Evolutionary conservation across 148 eudicot species (phyloP), one percentile per base, ranked within the genome.

Genomic region (Salicornia ramosissima): DNA sequence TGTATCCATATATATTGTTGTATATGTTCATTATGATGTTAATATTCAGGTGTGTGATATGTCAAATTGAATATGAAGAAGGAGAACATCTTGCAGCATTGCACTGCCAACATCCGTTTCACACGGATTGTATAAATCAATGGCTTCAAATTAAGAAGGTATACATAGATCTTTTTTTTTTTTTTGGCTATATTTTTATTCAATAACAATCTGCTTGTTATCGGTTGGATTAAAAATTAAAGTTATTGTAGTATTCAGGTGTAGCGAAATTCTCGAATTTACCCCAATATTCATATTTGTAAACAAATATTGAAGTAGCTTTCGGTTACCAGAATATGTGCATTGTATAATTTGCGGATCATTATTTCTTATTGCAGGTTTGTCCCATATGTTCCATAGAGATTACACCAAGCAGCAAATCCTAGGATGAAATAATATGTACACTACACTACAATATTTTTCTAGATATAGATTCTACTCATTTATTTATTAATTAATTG

Each of bases 101-200:
- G 47, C 74, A 72, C 7, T 87, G 90, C 59, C 73, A 82, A 34
- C 90, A 87, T 72, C 83, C 83, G 2, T 87, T 78, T 63, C 90
- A 87, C 75, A 56, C 50, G 0, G 86, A 75, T 55, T 87, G 90
- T 71, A 79, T 87, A 53, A 72, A 65, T 52, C 74, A 74, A 40
- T 87, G 90, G 90, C 88, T 87, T 66, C 90, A 79, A 69, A 77
- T 87, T 39, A 84, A 82, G 65, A 87, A 84, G 83, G 90, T 86
- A 80, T n/a, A n/a, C n/a, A n/a, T n/a, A n/a, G n/a, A n/a, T n/a
- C n/a, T n/a, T n/a, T n/a, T n/a, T n/a, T n/a, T n/a, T n/a, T n/a
- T n/a, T n/a, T n/a, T n/a, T n/a, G n/a, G n/a, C n/a, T n/a, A n/a
- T n/a, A n/a, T n/a, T n/a, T n/a, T n/a, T n/a, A n/a, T n/a, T n/a